Evolutionary conservation across 1,284 basidiomycete genomes (phyloP).

Genomic region (Microstroma glucosiphilum): DNA sequence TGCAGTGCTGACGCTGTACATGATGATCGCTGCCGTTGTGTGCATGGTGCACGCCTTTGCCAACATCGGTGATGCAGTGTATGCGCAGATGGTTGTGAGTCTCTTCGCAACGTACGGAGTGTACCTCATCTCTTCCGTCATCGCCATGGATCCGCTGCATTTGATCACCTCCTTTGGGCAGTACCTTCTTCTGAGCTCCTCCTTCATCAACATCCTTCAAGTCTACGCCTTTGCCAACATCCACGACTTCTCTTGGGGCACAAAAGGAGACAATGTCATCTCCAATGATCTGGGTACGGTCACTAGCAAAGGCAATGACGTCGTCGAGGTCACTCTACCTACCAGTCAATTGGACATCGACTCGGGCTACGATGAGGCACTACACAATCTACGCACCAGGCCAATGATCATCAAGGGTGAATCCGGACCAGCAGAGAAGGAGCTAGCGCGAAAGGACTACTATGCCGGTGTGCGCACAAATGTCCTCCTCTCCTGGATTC

Average conservation of each 20-base stretch:
- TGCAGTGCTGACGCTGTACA: constrained; percentile 72
- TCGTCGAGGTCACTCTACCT: constrained; percentile 78
- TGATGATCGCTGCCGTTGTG: constrained; percentile 55
- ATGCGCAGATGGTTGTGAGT: constrained; percentile 72
- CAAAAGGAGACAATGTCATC: constrained; percentile 49
- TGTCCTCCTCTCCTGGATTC: constrained; percentile 75
- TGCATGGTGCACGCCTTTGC: constrained; percentile 34
- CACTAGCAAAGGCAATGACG: constrained; percentile 47
- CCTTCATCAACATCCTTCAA: constrained; percentile 72
- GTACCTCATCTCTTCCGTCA: constrained; percentile 57
- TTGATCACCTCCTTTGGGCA: constrained; percentile 88
- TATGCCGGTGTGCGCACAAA: constrained; percentile 74
- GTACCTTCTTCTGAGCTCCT: constrained; percentile 83
- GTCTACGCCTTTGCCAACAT: constrained; percentile 47
- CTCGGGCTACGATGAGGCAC: constrained; percentile 77
- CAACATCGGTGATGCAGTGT: constrained; percentile 56
- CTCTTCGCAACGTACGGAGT: constrained; percentile 74
- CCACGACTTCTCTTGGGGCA: constrained; percentile 48
- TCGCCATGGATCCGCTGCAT: constrained; percentile 85
- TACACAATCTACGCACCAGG: constrained; percentile 70
- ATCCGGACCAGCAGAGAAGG: constrained; percentile 43
- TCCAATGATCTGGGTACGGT: constrained; percentile 46
- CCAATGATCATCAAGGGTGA: constrained; percentile 53
- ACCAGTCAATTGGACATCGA: constrained; percentile 81
- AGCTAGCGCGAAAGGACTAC: constrained; percentile 47